Base-by-base conservation (phyloP, 352 stramenopile species). In the Globisporangium solare region DNA sequence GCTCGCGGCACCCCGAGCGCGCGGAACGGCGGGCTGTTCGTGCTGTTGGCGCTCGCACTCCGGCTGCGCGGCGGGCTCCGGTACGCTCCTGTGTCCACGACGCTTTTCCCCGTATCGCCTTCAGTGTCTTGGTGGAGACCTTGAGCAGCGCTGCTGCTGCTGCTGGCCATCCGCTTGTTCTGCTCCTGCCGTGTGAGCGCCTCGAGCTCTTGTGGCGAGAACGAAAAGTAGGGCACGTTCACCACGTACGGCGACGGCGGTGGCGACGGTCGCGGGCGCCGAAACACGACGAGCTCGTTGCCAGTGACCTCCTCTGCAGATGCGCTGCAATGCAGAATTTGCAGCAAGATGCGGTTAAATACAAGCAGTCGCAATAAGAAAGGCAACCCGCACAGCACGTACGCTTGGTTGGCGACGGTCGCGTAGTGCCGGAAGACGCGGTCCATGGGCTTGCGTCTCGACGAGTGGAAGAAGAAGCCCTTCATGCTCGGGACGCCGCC, bases 401-500 rank as follows among this genome's bases (percentile, higher is more conserved):
- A 76, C 66, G 63, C 59, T 51, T 65, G 66, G 32, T 68, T 60
- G 52, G 63, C 72, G 6, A 76, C 62, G 3, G 73, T 57, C 13
- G 81, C 75, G 63, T 87, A 89, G 49, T 89, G 79, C n/a, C 73
- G 73, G 42, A 86, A 89, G 52, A 89, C 79, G 37, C 61, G 65
- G 42, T 88, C 79, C 68, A 89, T 75, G 1, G 79, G 67, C 42
- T 63, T 58, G 45, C 77, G 72, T 2, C 56, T 61, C 22, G 54
- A 60, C 18, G 42, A 49, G n/a, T 64, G 63, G 37, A 82, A 79
- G 53, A 89, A 89, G 53, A 87, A 79, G 7, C 58, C 64, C 20
- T 68, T 71, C 22, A 79, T 69, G n/a, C 63, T 68, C 8, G 64
- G 61, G 10, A 68, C 66, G 13, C 65, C 66, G 27, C 76, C 76